Percentiles rank a stretch among this genome's conserved stretches.
Evolutionary conservation across 176 grass and related monocot genomes (phyloP).

Genomic region (Bromus sterilis): DNA sequence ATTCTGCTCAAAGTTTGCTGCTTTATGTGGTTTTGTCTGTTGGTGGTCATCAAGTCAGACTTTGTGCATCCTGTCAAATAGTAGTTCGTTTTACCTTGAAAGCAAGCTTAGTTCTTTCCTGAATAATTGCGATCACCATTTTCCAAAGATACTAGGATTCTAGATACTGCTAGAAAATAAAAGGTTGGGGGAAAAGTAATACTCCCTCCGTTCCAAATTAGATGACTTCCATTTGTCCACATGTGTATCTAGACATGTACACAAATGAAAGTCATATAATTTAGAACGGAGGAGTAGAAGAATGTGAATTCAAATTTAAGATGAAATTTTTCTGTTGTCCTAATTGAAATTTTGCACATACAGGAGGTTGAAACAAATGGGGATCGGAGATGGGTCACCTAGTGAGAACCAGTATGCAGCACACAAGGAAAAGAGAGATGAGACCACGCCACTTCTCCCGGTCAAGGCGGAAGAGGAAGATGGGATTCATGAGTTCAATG

Average conservation of each 20-base stretch:
- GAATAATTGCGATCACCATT: neutral
- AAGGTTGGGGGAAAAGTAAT: neutral
- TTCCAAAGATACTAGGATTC: neutral
- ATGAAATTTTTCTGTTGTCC: neutral
- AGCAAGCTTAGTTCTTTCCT: neutral
- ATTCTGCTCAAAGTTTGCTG: neutral
- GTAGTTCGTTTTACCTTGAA: neutral
- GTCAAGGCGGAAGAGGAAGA: conserved; percentile 28
- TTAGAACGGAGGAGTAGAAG: too few species aligned
- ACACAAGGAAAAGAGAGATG: conserved; percentile 32
- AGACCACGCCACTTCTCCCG: conserved; percentile 35
- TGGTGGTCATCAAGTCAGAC: neutral
- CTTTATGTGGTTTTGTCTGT: neutral
- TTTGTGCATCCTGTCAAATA: neutral
- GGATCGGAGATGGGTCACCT: conserved; percentile 12
- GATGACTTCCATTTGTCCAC: too few species aligned
- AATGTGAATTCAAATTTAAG: neutral
- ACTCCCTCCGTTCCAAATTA: too few species aligned
- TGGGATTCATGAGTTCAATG: conserved; percentile 28
- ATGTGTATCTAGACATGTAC: too few species aligned
- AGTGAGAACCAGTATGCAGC: neutral
- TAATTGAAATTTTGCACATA: neutral
- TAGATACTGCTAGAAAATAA: neutral
- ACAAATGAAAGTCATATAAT: too few species aligned
- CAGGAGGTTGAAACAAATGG: conserved; percentile 29